Base-by-base conservation (phyloP, 441 rosid species). In the Brassica balearica region DNA sequence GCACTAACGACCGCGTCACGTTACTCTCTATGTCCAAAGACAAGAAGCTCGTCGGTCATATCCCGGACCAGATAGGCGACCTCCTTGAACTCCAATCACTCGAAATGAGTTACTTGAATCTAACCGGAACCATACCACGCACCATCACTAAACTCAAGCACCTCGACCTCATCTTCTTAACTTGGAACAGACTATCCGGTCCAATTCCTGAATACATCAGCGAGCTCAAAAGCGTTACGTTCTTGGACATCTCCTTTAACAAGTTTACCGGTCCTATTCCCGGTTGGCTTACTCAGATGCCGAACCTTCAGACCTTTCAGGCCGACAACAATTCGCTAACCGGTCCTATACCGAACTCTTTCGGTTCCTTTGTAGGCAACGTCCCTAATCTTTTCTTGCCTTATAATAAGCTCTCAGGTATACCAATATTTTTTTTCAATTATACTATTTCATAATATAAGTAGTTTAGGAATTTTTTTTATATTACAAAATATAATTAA, bases 331-430 rank as follows among this genome's bases (percentile, higher is more conserved):
- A 91, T 82, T 76, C 74, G 76, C 79, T 90, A 38, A 87, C 91
- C 4, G 97, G 96, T 8, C 41, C 85, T 3, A 73, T 92, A 75
- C 95, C 97, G 0, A 80, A 77, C 15, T 88, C 96, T 41, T 88
- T 90, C 25, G 94, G 95, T 5, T 59, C 55, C n/a, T 90, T 87
- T 70, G 68, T 38, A 6, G 88, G 86, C 48, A 73, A 73, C 1
- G 66, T 65, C 5, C 88, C 90, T 1, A 62, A 55, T 12, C 83
- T 94, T 17, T 86, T 77, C 85, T 78, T 92, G 79, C 87, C 87
- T 11, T 90, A 94, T 74, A 94, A 94, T 71, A 85, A 83, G 38
- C 92, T 94, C 64, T 83, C 94, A 15, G 96, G 96, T 66, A 73
- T 55, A 77, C 71, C 69, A 48, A 11, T 22, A 27, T 19, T 8